Base-by-base conservation (phyloP, 2,329 filamentous ascomycete species). In the Arthrobotrys pseudoclavata region DNA sequence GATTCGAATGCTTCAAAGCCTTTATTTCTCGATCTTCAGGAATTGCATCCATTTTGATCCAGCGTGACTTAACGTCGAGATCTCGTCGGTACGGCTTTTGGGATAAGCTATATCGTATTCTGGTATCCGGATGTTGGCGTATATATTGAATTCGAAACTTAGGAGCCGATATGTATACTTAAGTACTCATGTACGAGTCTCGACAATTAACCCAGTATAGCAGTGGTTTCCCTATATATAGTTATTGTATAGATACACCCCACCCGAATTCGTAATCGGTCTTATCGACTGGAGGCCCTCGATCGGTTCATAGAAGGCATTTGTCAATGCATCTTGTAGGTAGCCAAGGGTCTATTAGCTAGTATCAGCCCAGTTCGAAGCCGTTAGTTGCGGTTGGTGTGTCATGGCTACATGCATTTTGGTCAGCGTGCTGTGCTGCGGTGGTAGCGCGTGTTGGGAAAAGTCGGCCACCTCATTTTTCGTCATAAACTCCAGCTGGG, bases 11-110 rank as follows among this genome's bases (percentile, higher is more conserved):
- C 80, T 87, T 88, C 79, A 90, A 88, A 69, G 91, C 86, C 82
- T 89, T 87, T 69, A 90, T 84, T 80, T 91, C 90, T 69, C 86
- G 83, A 61, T 91, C 90, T 31, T 87, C 85, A 50, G 37, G 86
- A 83, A 71, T 71, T 18, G 86, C 88, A 79, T 91, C 89, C 89
- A 91, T 91, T 4, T 64, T 60, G n/a, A n/a, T 0, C n/a, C n/a
- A 10, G 34, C 15, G 34, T 6, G 60, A 13, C 26, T 34, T 24
- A 26, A 37, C 0, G 29, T 40, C 29, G 29, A 9, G 20, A 6
- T 42, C 55, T 26, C 34, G 20, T 57, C 24, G 26, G 22, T 22
- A n/a, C n/a, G 13, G 22, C 4, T 26, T 26, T 26, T 34, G 12
- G 50, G 1, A 26, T 31, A 53, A 40, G 37, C 12, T 40, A n/a